phyloP scores from a whole-genome alignment of 148 eudicot genomes.

The Salicornia ramosissima region DNA sequence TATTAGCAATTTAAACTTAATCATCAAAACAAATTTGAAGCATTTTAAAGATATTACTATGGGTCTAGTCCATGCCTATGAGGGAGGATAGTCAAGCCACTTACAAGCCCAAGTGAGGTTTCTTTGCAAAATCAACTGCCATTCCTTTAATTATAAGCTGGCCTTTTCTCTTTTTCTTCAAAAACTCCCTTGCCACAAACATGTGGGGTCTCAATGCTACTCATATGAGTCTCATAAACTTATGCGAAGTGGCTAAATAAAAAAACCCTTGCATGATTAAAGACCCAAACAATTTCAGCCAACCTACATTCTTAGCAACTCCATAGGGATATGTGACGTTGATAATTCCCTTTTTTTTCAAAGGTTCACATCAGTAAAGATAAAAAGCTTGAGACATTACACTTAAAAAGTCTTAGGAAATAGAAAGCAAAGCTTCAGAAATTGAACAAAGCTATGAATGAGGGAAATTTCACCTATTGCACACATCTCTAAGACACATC shows the following conservation, averaged over 20 bases:
- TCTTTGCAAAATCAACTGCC: neutral
- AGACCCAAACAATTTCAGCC: neutral
- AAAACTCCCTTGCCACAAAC: neutral
- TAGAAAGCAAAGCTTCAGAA: neutral
- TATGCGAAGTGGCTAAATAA: neutral
- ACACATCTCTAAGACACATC: conserved; percentile 97
- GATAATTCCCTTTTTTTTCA: neutral
- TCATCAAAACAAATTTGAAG: neutral
- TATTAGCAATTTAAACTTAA: neutral
- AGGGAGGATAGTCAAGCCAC: neutral
- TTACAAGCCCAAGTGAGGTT: neutral
- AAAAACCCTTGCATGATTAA: neutral
- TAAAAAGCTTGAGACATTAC: neutral
- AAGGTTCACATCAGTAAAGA: neutral
- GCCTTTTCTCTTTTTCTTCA: neutral
- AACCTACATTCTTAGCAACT: neutral
- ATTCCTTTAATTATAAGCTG: neutral
- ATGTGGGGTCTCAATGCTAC: neutral
- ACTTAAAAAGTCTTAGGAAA: neutral
- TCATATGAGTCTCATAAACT: neutral
- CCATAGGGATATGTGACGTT: neutral
- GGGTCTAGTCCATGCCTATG: neutral
- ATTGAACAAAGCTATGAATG: neutral
- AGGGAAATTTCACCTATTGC: conserved; percentile 70
- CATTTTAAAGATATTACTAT: neutral